Evolutionary conservation across 495 filamentous ascomycete species (phyloP).

Genomic region (Penicillium goetzii): DNA sequence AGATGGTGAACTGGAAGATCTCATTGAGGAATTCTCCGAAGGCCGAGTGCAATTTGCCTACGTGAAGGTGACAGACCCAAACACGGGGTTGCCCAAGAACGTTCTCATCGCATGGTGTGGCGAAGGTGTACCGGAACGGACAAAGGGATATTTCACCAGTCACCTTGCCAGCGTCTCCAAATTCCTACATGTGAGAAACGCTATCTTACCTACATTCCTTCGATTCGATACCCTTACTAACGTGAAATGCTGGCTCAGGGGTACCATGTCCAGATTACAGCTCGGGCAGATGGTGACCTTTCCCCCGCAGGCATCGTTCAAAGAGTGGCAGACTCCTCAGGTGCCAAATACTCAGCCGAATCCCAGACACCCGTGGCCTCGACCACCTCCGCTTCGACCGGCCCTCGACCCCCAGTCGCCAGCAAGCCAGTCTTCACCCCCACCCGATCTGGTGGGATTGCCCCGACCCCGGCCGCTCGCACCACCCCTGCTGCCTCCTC

Average conservation of each 20-base stretch:
- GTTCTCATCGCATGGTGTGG: slow-evolving; percentile 97
- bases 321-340: slow-evolving; percentile 95
- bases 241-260: slow-evolving; percentile 55
- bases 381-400: slow-evolving; percentile 35
- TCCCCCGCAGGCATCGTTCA: slow-evolving; percentile 85
- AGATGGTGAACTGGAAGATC: slow-evolving; percentile 93
- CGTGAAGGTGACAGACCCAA: slow-evolving; percentile 93
- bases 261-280: slow-evolving; percentile 96
- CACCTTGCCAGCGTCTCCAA: slow-evolving; percentile 87
- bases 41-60: slow-evolving; percentile 96
- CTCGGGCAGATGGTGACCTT: slow-evolving; percentile 86
- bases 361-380: slow-evolving; percentile 47
- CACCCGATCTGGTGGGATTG: slow-evolving; percentile 65
- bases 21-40: slow-evolving; percentile 98
- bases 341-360: slow-evolving; percentile 84
- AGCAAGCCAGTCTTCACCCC: slow-evolving; percentile 91
- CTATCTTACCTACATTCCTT: slow-evolving; percentile 4
- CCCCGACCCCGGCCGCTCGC: slow-evolving; percentile 62
- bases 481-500: slow-evolving; percentile 46
- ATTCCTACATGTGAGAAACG: slow-evolving; percentile 70
- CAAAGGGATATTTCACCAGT: slow-evolving; percentile 97
- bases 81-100: slow-evolving; percentile 87
- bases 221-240: slow-evolving; percentile 18
- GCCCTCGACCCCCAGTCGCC: slow-evolving; percentile 69
- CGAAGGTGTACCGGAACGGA: slow-evolving; percentile 95